These are phyloP conservation scores for Penicillium verrucosum DNA, from an alignment of 2,329 filamentous ascomycete genomes.

Conservation along the genomic window DNA sequence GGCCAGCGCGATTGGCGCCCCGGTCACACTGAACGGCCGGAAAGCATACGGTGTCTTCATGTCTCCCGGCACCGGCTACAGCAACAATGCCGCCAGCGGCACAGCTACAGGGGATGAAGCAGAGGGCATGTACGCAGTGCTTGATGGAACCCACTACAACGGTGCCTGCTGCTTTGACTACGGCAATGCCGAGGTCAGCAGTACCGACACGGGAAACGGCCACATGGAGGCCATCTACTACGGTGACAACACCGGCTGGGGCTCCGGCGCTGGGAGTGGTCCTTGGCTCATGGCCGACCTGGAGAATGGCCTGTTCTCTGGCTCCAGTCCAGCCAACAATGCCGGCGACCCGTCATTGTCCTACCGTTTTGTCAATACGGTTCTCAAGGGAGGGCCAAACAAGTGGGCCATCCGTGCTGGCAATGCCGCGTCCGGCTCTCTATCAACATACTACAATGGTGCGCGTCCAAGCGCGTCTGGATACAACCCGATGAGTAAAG, in stretches of 20 bases:
- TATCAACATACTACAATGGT: constrained; percentile 61
- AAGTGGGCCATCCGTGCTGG: constrained; percentile 60
- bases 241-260: constrained; percentile 55
- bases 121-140: constrained; percentile 37
- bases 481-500: constrained; percentile 63
- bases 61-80: constrained; percentile 61
- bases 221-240: constrained; percentile 70
- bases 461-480: constrained; percentile 51
- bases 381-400: constrained; percentile 56
- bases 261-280: constrained; percentile 55
- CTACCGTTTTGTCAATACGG: constrained; percentile 55
- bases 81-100: constrained; percentile 54
- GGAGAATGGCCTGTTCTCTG: constrained; percentile 65
- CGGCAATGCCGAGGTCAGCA: constrained; percentile 56
- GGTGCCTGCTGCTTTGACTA: constrained; percentile 51
- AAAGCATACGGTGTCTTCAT: constrained; percentile 64
- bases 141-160: constrained; percentile 38
- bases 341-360: constrained; percentile 52
- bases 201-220: constrained; percentile 55
- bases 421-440: constrained; percentile 52
- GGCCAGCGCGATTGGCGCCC: constrained; percentile 58
- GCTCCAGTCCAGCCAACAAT: constrained; percentile 48
- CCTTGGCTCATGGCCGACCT: constrained; percentile 70
- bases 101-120: constrained; percentile 55
- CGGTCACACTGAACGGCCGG: constrained; percentile 58